Evolutionary conservation across 129 eudicot genomes (phyloP), one percentile per base, ranked within the genome.

Genomic region (Chrysanthemum makinoi): DNA sequence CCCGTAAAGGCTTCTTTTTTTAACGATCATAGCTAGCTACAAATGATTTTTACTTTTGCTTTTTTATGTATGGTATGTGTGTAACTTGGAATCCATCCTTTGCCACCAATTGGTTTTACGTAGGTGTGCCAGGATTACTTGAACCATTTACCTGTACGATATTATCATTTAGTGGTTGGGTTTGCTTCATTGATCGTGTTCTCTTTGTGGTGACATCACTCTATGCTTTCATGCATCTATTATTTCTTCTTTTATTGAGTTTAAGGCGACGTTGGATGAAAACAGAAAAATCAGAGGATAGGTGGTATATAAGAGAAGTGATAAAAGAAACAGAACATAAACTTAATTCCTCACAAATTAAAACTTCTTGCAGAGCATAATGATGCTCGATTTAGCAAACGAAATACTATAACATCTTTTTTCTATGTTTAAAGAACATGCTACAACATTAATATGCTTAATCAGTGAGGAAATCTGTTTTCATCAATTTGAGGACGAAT

Each of bases 41-140:
- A 11, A 56, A 17, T 24, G 16, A 52, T n/a, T 60, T 33, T 3
- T 72, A 17, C 14, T 20, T 46, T 46, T 43, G 81, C 52, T 51
- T 54, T 39, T 30, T 30, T 44, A 43, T 28, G 61, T 50, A 24
- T 51, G 17, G 46, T 65, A 58, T 75, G 56, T 30, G 35, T 30
- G 5, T 4, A 30, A 30, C 39, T 30, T 65, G 67, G 71, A 56
- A 65, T 48, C 9, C 68, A 69, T 18, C 61, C 73, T 62, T 54
- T 63, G 72, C 77, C 66, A 44, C 33, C 35, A 70, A 19, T 30
- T 51, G 69, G 26, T 76, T 58, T 76, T 54, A 75, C 64, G 79
- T 43, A 66, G 72, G 51, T 56, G 79, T 66, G 54, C 56, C 65
- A 74, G 62, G 71, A 74, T 18, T 74, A 67, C 18, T 46, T 22